Base-by-base conservation (phyloP, 2,329 filamentous ascomycete genomes). In the Penicillium freii region DNA sequence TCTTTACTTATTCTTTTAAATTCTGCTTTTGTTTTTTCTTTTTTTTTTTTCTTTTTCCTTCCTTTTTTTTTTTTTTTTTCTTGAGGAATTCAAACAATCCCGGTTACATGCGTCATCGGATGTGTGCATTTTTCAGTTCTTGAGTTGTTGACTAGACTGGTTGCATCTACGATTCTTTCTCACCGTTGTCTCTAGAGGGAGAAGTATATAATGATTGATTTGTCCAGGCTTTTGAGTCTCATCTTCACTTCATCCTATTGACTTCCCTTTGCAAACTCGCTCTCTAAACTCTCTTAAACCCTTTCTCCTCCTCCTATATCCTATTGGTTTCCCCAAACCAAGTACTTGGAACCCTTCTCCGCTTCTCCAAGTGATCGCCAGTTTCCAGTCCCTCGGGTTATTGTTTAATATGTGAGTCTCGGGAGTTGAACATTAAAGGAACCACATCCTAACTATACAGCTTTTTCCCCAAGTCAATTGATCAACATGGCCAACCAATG, bases 401-500 rank as follows among this genome's bases (percentile, higher is more conserved):
- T 52, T 31, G 15, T 31, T 61, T 59, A 57, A 59, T 59, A 51
- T 47, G 64, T 66, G 60, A 34, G 65, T 64, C 54, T 51, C 57
- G 59, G 9, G 17, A 38, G 60, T 53, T 44, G 21, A n/a, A 46
- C 11, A 11, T 49, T 3, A 45, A 15, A 15, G 27, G 21, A 40
- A 49, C 8, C 27, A 13, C 23, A 46, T n/a, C 10, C 52, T 51
- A 25, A 56, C 33, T 11, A n/a, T 2, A n/a, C 15, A 23, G 29
- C 25, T 25, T 25, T 25, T 31, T 31, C 17, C 4, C 29, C 34
- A n/a, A 33, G 4, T 31, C 6, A 34, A 34, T 43, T 11, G 19
- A 15, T 33, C 23, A 44, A n/a, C 2, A 76, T 76, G 73, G 73
- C 73, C 56, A 75, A 75, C 61, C 73, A 75, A 53, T 75, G 72